Base-by-base conservation (phyloP, 1,284 basidiomycete genomes). In the Apiotrichum sp. region DNA sequence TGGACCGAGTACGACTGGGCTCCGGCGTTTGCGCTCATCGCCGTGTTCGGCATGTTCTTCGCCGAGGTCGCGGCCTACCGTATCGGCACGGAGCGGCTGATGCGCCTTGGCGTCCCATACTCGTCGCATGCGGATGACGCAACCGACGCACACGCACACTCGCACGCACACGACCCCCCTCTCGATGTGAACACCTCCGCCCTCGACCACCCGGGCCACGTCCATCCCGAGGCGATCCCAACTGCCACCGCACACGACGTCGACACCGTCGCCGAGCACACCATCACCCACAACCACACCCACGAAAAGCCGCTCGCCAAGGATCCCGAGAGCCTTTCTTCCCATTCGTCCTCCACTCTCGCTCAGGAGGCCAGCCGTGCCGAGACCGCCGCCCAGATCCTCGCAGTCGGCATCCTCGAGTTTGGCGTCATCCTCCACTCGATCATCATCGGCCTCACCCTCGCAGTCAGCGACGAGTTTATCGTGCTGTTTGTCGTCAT, bases 381-480 rank as follows among this genome's bases (percentile, higher is more conserved):
- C 39, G 73, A 75, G 52, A 65, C 67, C 10, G 64, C 81, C 1
- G 85, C 89, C 1, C 91, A 97, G 74, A 79, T 96, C 48, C 80
- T 98, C 46, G 93, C 65, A 35, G 72, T 77, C 29, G 73, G 61
- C 14, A 70, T 77, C 1, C 65, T 77, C 34, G 75, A 84, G 72
- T 95, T 98, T 67, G 96, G 95, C 66, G 89, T 98, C 48, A 77
- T 93, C 11, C 79, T 98, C 59, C 93, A 96, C 71, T 66, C 64
- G 57, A 87, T 97, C 43, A 82, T 98, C 63, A 92, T 98, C 65
- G 95, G 95, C 1, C 78, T 98, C 31, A 98, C 95, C 0, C 84
- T 98, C 47, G 93, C 92, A 22, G 90, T 95, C 36, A 84, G 88
- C 66, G 76, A 82, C 32, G 72, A 83, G 48, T 98, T 98, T 77